These are phyloP conservation scores for Colletotrichum theobromicola DNA, from an alignment of 2,329 filamentous ascomycete genomes.

Conservation along the genomic window DNA sequence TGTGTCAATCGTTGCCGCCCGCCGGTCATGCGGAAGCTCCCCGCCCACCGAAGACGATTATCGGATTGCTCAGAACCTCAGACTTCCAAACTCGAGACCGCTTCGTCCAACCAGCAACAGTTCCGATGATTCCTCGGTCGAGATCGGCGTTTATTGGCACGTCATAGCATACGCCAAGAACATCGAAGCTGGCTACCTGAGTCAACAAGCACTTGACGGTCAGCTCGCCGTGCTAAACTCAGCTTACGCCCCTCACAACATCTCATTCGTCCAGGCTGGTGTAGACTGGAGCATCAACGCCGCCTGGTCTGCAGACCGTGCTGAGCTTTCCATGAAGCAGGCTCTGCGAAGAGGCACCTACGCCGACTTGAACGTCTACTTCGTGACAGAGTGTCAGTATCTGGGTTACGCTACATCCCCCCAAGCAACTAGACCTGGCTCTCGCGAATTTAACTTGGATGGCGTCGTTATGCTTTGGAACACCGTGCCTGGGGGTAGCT, in stretches of 20 bases:
- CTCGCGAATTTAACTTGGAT: conserved; percentile 40
- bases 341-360: conserved; percentile 47
- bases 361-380: conserved; percentile 52
- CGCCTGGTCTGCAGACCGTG: conserved; percentile 46
- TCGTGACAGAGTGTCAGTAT: conserved; percentile 40
- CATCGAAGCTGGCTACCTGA: conserved; percentile 36
- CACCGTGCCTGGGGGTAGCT: conserved; percentile 41
- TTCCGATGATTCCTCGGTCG: conserved; percentile 27
- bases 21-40: conserved; percentile 14
- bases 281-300: conserved; percentile 52
- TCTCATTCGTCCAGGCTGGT: conserved; percentile 48
- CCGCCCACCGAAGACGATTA: not conserved
- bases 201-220: conserved; percentile 32
- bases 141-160: conserved; percentile 45
- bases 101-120: conserved; percentile 19
- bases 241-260: conserved; percentile 46
- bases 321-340: conserved; percentile 48
- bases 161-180: conserved; percentile 35
- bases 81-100: conserved; percentile 3
- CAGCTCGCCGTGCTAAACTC: conserved; percentile 52
- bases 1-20: conserved; percentile 5
- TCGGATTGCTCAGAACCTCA: not conserved
- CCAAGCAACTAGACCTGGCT: conserved; percentile 22
- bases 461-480: conserved; percentile 42
- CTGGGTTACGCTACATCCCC: conserved; percentile 56